Evolutionary conservation across 331 rosid genomes (phyloP).

Genomic region (Telfairia occidentalis): DNA sequence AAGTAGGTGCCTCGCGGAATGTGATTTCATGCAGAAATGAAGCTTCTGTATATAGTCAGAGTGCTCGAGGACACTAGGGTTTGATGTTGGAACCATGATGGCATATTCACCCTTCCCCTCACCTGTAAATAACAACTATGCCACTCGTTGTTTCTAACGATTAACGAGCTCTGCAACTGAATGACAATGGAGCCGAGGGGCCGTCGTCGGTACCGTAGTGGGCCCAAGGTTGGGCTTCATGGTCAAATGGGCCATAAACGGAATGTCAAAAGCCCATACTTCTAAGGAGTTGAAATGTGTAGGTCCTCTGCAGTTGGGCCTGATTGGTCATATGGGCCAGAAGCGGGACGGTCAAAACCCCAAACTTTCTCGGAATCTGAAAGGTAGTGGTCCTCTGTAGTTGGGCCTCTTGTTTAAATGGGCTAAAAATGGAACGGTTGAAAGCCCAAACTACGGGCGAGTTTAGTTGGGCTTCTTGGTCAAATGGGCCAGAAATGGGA

Average conservation of each 20-base stretch:
- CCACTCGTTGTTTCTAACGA: not conserved
- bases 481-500: too few relatives aligned
- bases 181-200: not conserved
- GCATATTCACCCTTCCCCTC: not conserved
- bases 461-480: too few relatives aligned
- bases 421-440: too few relatives aligned
- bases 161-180: not conserved
- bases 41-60: not conserved
- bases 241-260: not conserved
- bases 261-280: not conserved
- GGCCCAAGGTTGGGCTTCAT: not conserved
- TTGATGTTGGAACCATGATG: not conserved
- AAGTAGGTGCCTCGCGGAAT: not conserved
- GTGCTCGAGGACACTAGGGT: constrained; percentile 3
- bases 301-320: not conserved
- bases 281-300: too few relatives aligned
- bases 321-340: not conserved
- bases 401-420: too few relatives aligned
- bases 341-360: not conserved
- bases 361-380: too few relatives aligned
- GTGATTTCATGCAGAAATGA: constrained; percentile 5
- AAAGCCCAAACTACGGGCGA: too few relatives aligned
- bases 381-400: too few relatives aligned
- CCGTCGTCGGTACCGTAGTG: not conserved
- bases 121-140: not conserved